Evolutionary conservation across 106 monocot species (phyloP), one percentile per base, ranked within the genome.

Genomic region (Dactylorhiza incarnata): DNA sequence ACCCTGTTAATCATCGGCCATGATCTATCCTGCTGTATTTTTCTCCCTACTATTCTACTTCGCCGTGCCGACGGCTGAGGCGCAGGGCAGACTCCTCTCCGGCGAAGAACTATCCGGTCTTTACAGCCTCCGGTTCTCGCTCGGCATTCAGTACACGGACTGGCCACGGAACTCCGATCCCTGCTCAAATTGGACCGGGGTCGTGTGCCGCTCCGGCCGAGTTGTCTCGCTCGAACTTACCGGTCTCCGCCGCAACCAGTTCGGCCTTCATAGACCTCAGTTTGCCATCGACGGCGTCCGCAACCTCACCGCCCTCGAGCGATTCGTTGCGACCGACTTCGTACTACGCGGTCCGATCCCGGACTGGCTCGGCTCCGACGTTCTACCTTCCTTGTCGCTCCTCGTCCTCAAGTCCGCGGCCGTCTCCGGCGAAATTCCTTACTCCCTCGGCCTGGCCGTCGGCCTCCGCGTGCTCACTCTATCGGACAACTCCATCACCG

Each of bases 81-180:
- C 17, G 9, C 47, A 26, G 4, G 69, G 75, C 45, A 20, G 23
- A 17, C 71, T 84, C 6, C 70, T 37, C 51, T 89, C 87, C 44
- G 16, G 45, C 19, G 53, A 72, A n/a, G 95, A 95, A 44, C 51
- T 85, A 23, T 24, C 72, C 24, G 90, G 78, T 5, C 83, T 95
- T 15, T 84, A 82, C 82, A 76, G 76, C 66, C 88, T 95, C 17
- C 90, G 95, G 7, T 50, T 81, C 49, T 82, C 89, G 25, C 87
- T 95, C 49, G 87, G 84, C 46, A 78, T 95, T 78, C 84, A 89
- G 0, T 71, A 89, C 37, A 65, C 74, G 17, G 81, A 90, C 78
- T 95, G 92, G 95, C 95, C 95, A 9, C 63, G 75, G 26, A 84
- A 81, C 54, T 48, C 81, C n/a, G 86, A 95, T 79, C 95, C 95